Conservation (phyloP, 176 grass and related monocot genomes). For the Dendrocalamus sinicus region DNA sequence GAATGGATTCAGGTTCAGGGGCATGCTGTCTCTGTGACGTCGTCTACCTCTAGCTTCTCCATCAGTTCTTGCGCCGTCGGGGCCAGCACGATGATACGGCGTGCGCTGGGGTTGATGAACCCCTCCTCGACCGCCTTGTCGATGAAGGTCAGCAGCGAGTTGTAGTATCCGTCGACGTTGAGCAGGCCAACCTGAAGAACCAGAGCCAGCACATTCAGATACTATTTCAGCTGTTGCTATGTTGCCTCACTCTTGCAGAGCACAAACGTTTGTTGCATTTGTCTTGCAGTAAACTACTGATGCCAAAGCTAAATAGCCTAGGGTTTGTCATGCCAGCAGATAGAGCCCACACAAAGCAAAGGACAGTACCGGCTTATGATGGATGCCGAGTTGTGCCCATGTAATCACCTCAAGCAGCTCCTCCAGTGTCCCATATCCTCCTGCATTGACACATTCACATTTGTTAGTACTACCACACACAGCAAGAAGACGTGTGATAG, state of each 20-base stretch:
- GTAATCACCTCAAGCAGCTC: constrained; percentile 98
- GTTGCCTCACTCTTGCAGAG: not conserved
- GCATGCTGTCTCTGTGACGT: not conserved
- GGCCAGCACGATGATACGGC: constrained; percentile 90
- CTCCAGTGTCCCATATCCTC: constrained; percentile 97
- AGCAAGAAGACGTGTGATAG: not conserved
- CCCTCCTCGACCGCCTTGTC: constrained; percentile 99
- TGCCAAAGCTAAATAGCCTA: not conserved
- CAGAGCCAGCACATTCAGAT: not conserved
- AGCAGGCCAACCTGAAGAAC: constrained; percentile 79
- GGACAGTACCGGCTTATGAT: constrained; percentile 83
- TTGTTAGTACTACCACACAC: not conserved
- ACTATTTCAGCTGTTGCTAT: not conserved
- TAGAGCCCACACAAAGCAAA: not conserved
- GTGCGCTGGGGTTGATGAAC: constrained; percentile 82
- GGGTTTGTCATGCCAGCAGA: not conserved
- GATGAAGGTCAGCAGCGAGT: constrained; percentile 96
- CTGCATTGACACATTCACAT: constrained; percentile 50
- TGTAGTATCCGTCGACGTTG: constrained; percentile 99
- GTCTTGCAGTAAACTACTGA: not conserved
- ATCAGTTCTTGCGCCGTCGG: constrained; percentile 88
- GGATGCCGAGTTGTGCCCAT: constrained; percentile 99
- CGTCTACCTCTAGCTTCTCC: constrained; percentile 86
- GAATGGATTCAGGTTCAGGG: not conserved
- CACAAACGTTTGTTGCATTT: not conserved